Base-by-base conservation (phyloP, 306 rosid genomes). In the Cicer yamashitae region DNA sequence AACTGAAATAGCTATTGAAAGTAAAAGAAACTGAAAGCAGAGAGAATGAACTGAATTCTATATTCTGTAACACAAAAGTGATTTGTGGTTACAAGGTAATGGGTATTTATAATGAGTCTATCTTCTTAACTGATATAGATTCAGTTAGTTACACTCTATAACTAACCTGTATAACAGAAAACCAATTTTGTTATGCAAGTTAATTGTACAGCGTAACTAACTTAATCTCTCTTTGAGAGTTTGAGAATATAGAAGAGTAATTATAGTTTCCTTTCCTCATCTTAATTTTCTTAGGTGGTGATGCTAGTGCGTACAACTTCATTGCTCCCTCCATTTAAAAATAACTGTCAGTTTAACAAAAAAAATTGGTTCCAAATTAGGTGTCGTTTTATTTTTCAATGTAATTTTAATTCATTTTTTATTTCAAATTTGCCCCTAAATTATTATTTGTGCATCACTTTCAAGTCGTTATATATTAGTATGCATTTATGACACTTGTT, bases 161-260 rank as follows among this genome's bases (percentile, higher is more conserved):
- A 17, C 60, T 54, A 17, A 54, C 60, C 8, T 17, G 6, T 17
- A 15, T 7, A 17, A 8, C 34, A 54, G 34, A 18, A 53, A 53
- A 54, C 34, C 60, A 54, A 18, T 8, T 54, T 11, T 54, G 12
- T 54, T 54, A 8, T 54, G 8, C 59, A 54, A 30, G 6, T 30
- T 30, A 30, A 30, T 30, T 30, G 37, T 30, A 30, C 3, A 30
- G 37, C 3, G 5, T 30, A 30, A 30, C 37, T 30, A 30, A 30
- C 37, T 30, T 30, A 30, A 30, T 30, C 37, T 30, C 37, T 30
- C 6, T 30, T 39, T 30, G 43, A 53, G 12, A 53, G 74, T 66
- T 75, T 57, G 70, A 70, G 53, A 74, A 54, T 37, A 40, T 17
- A 53, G 60, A 43, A 59, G 51, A 46, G 40, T 40, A 66, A 63